phyloP scores from a whole-genome alignment of 768 basidiomycete species.

The Naganishia vishniacii region DNA sequence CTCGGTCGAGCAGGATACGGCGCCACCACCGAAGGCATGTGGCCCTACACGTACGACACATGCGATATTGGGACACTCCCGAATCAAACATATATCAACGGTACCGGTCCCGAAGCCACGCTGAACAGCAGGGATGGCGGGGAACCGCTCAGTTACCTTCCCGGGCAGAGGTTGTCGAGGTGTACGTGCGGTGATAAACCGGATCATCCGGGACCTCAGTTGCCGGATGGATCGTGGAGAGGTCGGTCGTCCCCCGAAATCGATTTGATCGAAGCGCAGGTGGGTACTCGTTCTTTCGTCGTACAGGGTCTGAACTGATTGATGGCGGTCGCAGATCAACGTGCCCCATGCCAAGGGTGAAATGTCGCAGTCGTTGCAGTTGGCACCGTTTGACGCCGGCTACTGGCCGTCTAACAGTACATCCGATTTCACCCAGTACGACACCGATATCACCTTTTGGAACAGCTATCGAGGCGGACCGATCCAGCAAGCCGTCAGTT shows the following conservation, averaged over 20 bases:
- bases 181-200: slow-evolving; percentile 83
- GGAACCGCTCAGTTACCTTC: slow-evolving; percentile 54
- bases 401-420: slow-evolving; percentile 55
- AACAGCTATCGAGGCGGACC: slow-evolving; percentile 51
- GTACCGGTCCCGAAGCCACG: slow-evolving; percentile 37
- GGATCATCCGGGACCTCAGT: slow-evolving; percentile 73
- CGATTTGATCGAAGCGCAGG: slow-evolving; percentile 73
- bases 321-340: not conserved
- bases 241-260: slow-evolving; percentile 84
- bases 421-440: slow-evolving; percentile 37
- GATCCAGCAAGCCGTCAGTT: slow-evolving; percentile 41
- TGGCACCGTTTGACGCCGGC: slow-evolving; percentile 63
- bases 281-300: not conserved
- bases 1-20: slow-evolving; percentile 83
- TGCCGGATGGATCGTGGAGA: slow-evolving; percentile 65
- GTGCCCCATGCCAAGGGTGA: slow-evolving; percentile 48
- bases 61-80: slow-evolving; percentile 84
- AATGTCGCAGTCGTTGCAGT: slow-evolving; percentile 75
- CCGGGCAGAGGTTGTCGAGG: slow-evolving; percentile 76
- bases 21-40: slow-evolving; percentile 77
- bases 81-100: slow-evolving; percentile 59
- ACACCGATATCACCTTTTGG: slow-evolving; percentile 44
- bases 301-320: not conserved
- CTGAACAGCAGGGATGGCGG: slow-evolving; percentile 36
- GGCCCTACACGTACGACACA: slow-evolving; percentile 76